These are phyloP conservation scores for Euphorbia peplus DNA, from an alignment of 345 rosid genomes.

Conservation along the genomic window DNA sequence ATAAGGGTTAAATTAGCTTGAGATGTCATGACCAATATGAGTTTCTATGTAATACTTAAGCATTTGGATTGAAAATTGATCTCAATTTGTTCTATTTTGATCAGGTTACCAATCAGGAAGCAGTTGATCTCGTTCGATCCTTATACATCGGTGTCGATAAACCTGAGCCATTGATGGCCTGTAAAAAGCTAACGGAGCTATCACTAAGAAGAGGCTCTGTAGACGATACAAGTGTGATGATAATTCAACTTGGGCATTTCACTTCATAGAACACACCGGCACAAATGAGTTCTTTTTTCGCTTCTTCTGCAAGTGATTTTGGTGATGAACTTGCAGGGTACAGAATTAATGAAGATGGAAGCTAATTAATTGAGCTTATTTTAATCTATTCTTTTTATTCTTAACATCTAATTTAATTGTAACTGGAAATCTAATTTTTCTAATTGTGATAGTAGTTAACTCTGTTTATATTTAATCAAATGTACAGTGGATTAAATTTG, in stretches of 20 bases:
- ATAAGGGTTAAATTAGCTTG: not conserved
- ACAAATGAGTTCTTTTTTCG: not conserved
- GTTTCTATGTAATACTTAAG: not conserved
- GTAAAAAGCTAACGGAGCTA: conserved; percentile 65
- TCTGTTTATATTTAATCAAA: not conserved
- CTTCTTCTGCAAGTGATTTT: conserved; percentile 16
- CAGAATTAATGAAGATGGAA: not conserved
- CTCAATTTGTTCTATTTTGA: not conserved
- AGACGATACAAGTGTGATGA: conserved; percentile 73
- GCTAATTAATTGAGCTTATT: not conserved
- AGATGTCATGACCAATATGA: not conserved
- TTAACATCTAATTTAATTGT: not conserved
- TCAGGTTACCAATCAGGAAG: conserved; percentile 81
- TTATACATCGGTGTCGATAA: conserved; percentile 39
- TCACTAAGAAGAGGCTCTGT: conserved; percentile 55
- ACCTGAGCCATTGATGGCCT: conserved; percentile 44
- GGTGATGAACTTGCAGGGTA: conserved; percentile 15
- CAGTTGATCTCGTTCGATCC: conserved; percentile 65
- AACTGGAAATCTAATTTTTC: not conserved
- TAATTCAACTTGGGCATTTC: conserved; percentile 47
- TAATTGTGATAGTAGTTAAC: not conserved
- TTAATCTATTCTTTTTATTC: not conserved
- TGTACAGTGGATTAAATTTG: not conserved
- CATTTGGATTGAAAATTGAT: not conserved
- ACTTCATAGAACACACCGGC: not conserved